Percentiles rank a stretch among this genome's conserved stretches.
phyloP scores from a whole-genome alignment of 306 rosid species.

The Trichosanthes cucumerina region DNA sequence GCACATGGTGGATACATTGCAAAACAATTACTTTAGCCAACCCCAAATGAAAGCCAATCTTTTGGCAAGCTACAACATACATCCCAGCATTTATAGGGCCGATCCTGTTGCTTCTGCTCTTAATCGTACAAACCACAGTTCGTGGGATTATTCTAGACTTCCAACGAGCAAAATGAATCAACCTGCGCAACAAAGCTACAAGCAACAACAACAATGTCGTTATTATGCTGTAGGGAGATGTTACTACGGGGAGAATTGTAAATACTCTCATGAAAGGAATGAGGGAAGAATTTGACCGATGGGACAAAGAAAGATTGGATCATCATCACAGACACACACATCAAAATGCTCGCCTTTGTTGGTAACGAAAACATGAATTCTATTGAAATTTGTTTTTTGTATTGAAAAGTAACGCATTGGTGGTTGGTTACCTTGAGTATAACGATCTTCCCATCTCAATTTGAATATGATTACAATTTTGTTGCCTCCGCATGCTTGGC shows the following conservation, averaged over 20 bases:
- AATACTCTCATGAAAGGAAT: conserved; percentile 41
- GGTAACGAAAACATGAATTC: not conserved
- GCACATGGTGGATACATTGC: not conserved
- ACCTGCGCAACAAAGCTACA: conserved; percentile 6
- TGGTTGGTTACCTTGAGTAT: too few relatives aligned
- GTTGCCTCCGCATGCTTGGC: not conserved
- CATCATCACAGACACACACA: not conserved
- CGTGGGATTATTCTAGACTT: conserved; percentile 12
- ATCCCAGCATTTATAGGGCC: not conserved
- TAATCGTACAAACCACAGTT: conserved; percentile 2
- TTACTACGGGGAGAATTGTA: conserved; percentile 57
- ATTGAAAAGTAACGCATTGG: not conserved
- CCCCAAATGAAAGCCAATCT: not conserved
- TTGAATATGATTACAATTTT: not conserved
- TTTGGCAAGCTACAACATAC: not conserved
- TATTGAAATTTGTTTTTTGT: not conserved
- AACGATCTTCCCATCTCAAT: not conserved
- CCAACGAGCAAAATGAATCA: conserved; percentile 25
- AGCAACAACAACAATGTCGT: conserved; percentile 38
- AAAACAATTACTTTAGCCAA: not conserved
- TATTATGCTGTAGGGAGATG: conserved; percentile 56
- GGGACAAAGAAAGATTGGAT: not conserved
- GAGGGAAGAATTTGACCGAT: conserved; percentile 11
- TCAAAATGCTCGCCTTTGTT: not conserved
- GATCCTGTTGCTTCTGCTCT: not conserved